Evolutionary conservation across 257 asterid species (phyloP).

Genomic region (Linderniella brevidens): DNA sequence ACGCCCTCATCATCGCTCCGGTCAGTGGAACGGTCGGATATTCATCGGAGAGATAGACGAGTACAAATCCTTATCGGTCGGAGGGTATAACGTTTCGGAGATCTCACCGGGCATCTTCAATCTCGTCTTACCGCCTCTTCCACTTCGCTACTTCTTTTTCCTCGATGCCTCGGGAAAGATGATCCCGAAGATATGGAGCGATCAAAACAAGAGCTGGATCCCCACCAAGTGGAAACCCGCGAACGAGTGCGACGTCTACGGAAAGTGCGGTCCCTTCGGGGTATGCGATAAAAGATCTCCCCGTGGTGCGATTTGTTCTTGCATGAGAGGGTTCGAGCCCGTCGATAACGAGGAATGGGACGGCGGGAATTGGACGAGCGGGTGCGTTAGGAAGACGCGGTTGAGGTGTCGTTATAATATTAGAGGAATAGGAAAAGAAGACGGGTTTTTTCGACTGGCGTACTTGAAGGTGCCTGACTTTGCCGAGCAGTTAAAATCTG

Average conservation of each 20-base stretch:
- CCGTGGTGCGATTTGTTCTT: slow-evolving; percentile 14
- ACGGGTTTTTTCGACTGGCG: slow-evolving; percentile 18
- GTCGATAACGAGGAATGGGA: slow-evolving; percentile 20
- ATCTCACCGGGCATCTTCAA: slow-evolving; percentile 8
- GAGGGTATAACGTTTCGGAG: slow-evolving; percentile 7
- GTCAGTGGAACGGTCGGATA: too few species aligned
- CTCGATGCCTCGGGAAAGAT: slow-evolving; percentile 13
- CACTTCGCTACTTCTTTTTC: not conserved
- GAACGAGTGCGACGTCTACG: slow-evolving; percentile 20
- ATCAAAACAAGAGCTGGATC: slow-evolving; percentile 6
- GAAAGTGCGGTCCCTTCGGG: slow-evolving; percentile 23
- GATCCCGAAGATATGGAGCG: slow-evolving; percentile 11
- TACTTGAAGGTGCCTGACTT: slow-evolving; percentile 21
- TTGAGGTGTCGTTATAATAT: slow-evolving; percentile 13
- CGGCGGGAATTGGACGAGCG: slow-evolving; percentile 26
- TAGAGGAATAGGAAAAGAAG: slow-evolving; percentile 9
- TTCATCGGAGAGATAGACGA: slow-evolving; percentile 7
- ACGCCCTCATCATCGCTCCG: too few species aligned
- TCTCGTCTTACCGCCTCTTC: slow-evolving; percentile 3
- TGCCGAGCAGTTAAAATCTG: not conserved
- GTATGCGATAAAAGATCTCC: slow-evolving; percentile 12
- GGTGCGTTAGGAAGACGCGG: slow-evolving; percentile 20
- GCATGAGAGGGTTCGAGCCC: slow-evolving; percentile 24
- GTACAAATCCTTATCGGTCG: slow-evolving; percentile 3
- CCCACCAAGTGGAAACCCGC: slow-evolving; percentile 9